phyloP scores from a whole-genome alignment of 2,329 filamentous ascomycete species.

The Penicillium sp. region DNA sequence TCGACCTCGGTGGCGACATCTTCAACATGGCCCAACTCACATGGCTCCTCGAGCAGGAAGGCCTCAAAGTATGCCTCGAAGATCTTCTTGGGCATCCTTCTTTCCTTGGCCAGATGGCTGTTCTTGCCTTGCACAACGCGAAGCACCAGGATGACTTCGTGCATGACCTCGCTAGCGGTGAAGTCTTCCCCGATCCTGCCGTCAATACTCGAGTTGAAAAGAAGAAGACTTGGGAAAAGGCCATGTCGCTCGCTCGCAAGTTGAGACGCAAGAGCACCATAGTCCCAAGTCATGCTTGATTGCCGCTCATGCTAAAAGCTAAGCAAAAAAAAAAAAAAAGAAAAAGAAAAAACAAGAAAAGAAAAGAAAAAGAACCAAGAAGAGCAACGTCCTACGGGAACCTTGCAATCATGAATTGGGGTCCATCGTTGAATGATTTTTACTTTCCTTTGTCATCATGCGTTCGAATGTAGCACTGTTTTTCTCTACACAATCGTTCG shows the following conservation, averaged over 20 bases:
- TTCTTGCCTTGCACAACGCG: constrained; percentile 34
- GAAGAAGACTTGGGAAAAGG: constrained; percentile 32
- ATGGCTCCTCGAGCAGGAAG: constrained; percentile 46
- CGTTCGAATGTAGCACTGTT: neutral
- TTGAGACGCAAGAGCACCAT: constrained; percentile 30
- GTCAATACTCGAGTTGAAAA: constrained; percentile 15
- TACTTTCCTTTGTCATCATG: constrained; percentile 3
- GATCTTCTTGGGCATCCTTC: constrained; percentile 45
- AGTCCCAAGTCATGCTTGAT: constrained; percentile 27
- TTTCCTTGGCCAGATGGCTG: constrained; percentile 45
- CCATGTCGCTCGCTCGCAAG: constrained; percentile 32
- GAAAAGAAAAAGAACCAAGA: neutral
- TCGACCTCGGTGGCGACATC: constrained; percentile 45
- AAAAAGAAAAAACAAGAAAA: neutral
- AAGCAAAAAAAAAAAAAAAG: constrained; percentile 6
- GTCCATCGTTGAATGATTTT: neutral
- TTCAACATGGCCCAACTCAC: constrained; percentile 45
- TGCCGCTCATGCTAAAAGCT: no score
- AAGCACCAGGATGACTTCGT: constrained; percentile 24
- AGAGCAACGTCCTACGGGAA: neutral
- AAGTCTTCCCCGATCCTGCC: constrained; percentile 11
- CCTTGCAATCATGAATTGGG: neutral
- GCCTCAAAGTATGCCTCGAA: constrained; percentile 42
- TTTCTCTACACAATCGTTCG: neutral
- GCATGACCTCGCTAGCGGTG: constrained; percentile 17